phyloP scores from a whole-genome alignment of 2,329 filamentous ascomycete species.

The Alternaria consortialis region DNA sequence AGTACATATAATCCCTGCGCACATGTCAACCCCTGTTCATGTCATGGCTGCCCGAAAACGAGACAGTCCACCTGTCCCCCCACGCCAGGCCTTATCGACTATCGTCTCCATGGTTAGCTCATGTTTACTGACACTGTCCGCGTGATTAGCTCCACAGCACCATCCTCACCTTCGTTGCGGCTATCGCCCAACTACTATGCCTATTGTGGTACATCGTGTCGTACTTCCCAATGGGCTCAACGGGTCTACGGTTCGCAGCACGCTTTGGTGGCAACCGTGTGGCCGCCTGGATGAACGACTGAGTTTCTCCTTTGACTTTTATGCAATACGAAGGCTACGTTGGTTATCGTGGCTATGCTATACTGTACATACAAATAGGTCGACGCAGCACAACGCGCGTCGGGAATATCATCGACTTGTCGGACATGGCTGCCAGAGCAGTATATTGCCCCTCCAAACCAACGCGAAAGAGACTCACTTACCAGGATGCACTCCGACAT shows the following conservation, averaged over 20 bases:
- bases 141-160: constrained; percentile 73
- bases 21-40: constrained; percentile 34
- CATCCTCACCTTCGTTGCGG: constrained; percentile 83
- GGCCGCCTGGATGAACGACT: constrained; percentile 87
- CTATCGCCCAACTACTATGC: constrained; percentile 82
- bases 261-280: constrained; percentile 86
- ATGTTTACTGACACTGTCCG: constrained; percentile 48
- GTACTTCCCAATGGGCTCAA: constrained; percentile 97
- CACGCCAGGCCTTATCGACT: constrained; percentile 44
- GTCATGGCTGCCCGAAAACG: constrained; percentile 36
- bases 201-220: constrained; percentile 93
- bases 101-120: constrained; percentile 27
- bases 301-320: constrained; percentile 13
- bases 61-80: constrained; percentile 29
- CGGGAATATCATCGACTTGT: constrained; percentile 23
- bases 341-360: constrained; percentile 25
- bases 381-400: constrained; percentile 38
- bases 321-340: constrained; percentile 15
- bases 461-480: constrained; percentile 10
- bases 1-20: constrained; percentile 19
- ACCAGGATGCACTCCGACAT: constrained; percentile 20
- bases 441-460: background rate
- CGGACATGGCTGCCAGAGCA: constrained; percentile 7
- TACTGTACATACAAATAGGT: constrained; percentile 22
- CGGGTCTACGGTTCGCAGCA: constrained; percentile 84